Conservation (phyloP, 805 yeast species). For the Scheffersomyces spartinae region DNA sequence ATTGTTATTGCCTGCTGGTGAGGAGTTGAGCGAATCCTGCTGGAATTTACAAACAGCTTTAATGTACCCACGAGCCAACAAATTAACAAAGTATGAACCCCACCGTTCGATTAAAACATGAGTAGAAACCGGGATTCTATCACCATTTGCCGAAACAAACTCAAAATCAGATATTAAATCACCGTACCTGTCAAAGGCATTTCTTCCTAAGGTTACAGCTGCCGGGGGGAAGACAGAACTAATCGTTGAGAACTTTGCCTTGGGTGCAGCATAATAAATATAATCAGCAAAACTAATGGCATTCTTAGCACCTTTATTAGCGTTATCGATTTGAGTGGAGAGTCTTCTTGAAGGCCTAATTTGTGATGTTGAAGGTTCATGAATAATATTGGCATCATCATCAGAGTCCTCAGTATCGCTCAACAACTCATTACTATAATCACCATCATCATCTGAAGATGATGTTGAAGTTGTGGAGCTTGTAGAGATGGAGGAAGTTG, state of each 20-base stretch:
- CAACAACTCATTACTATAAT: slow-evolving; percentile 5
- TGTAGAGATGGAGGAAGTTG: not conserved
- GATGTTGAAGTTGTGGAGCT: not conserved
- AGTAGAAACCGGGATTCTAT: slow-evolving; percentile 50
- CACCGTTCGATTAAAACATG: slow-evolving; percentile 58
- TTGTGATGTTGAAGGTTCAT: too few relatives aligned
- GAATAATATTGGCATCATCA: too few relatives aligned
- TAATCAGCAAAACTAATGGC: slow-evolving; percentile 50
- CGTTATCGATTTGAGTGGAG: too few relatives aligned
- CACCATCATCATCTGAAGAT: slow-evolving; percentile 4
- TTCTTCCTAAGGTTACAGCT: slow-evolving; percentile 68
- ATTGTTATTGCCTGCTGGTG: not conserved
- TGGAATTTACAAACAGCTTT: slow-evolving; percentile 37
- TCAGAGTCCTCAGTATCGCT: too few relatives aligned
- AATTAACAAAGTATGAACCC: slow-evolving; percentile 59
- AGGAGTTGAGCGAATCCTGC: slow-evolving; percentile 8
- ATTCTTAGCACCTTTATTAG: slow-evolving; percentile 4
- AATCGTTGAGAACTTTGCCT: slow-evolving; percentile 51
- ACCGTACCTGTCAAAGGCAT: slow-evolving; percentile 59
- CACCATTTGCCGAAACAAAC: slow-evolving; percentile 59
- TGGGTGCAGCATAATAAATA: slow-evolving; percentile 67
- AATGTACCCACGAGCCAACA: slow-evolving; percentile 55
- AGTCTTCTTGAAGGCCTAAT: too few relatives aligned
- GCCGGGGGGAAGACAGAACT: slow-evolving; percentile 65
- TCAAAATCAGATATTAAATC: slow-evolving; percentile 60